Conservation (phyloP, 352 stramenopile genomes). For the Globisporangium irregulare region DNA sequence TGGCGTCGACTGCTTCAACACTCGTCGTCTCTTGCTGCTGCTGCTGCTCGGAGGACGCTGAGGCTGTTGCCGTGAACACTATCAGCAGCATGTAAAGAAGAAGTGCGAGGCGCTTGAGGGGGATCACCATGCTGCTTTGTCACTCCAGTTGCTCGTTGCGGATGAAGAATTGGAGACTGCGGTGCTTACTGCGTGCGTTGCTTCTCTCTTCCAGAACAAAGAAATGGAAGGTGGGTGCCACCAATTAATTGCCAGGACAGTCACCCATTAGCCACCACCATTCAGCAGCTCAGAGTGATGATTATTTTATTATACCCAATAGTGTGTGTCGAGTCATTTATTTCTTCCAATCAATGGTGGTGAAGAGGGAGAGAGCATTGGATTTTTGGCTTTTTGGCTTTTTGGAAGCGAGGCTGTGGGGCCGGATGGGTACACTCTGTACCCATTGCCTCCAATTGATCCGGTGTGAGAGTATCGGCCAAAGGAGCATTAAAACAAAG, state of each 20-base stretch:
- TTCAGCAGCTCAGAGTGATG: not conserved
- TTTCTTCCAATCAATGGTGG: not conserved
- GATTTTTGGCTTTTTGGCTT: too few species aligned
- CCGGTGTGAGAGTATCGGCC: too few species aligned
- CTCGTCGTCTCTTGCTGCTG: conserved; percentile 10
- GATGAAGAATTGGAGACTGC: not conserved
- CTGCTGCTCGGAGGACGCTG: not conserved
- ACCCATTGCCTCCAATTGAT: not conserved
- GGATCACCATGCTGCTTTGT: not conserved
- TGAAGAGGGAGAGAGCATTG: not conserved
- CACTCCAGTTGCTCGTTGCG: not conserved
- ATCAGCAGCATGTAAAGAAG: not conserved
- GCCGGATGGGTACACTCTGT: not conserved
- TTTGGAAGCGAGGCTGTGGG: too few species aligned
- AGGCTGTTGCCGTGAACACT: not conserved
- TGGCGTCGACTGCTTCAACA: conserved; percentile 18
- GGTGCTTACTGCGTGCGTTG: not conserved
- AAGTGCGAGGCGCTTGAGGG: not conserved
- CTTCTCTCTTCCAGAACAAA: not conserved
- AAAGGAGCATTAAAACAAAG: too few species aligned
- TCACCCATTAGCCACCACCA: not conserved
- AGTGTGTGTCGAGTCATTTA: not conserved
- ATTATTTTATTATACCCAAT: not conserved
- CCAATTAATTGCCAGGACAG: not conserved
- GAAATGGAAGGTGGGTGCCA: not conserved